Evolutionary conservation across 768 basidiomycete species (phyloP).

Genomic region (Hemileccinum impolitum): DNA sequence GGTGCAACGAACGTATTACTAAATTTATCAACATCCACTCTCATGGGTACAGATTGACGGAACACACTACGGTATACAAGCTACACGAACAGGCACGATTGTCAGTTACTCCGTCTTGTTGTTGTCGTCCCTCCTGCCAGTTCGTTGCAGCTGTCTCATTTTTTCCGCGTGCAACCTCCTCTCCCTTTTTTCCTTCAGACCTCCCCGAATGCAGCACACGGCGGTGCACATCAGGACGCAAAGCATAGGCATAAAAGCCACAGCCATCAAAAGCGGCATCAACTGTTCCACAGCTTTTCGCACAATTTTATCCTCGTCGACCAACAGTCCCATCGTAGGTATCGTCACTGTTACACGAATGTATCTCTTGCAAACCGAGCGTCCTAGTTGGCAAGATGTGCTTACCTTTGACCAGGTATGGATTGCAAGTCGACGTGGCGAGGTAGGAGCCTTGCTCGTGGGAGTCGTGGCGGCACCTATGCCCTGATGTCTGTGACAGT

Average conservation of each 20-base stretch:
- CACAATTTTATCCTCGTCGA: conserved; percentile 18
- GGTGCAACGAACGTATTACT: no score
- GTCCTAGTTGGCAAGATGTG: not conserved
- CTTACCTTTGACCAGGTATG: conserved; percentile 1
- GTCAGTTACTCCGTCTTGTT: no score
- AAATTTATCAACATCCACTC: no score
- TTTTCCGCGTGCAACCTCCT: conserved; percentile 15
- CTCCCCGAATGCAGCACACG: conserved; percentile 15
- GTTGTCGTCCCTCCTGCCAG: not conserved
- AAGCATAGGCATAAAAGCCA: conserved; percentile 1
- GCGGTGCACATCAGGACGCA: conserved; percentile 15
- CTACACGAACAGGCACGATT: no score
- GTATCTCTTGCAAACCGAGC: not conserved
- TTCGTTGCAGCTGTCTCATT: conserved; percentile 5
- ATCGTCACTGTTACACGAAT: not conserved
- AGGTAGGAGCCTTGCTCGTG: not conserved
- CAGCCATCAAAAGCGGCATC: conserved; percentile 10
- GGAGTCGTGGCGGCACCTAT: not conserved
- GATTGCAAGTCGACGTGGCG: not conserved
- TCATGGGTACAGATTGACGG: no score
- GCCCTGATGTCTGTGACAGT: not conserved
- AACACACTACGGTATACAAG: no score
- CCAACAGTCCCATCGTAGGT: conserved; percentile 15
- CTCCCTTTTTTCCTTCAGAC: conserved; percentile 20
- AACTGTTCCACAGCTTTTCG: conserved; percentile 5